phyloP scores from a whole-genome alignment of 345 rosid genomes.

The Cardiospermum halicacabum region DNA sequence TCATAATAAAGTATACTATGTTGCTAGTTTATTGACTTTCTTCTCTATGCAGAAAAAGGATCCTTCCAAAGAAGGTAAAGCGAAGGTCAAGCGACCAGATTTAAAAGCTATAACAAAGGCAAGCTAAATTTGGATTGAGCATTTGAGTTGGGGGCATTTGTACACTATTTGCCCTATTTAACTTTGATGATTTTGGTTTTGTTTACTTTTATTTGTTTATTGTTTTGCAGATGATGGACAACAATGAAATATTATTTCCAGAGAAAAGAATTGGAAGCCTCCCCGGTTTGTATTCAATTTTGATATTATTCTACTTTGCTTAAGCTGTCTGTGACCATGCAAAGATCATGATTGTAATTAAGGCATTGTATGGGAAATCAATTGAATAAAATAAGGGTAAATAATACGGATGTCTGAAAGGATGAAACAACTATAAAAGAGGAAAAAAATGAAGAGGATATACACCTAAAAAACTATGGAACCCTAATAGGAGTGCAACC shows the following conservation, averaged over 20 bases:
- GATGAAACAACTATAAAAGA: too few relatives aligned
- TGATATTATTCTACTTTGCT: background rate
- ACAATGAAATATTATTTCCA: slow-evolving; percentile 41
- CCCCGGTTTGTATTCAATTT: slow-evolving; percentile 50
- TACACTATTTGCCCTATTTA: background rate
- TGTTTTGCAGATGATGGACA: slow-evolving; percentile 48
- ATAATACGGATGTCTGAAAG: too few relatives aligned
- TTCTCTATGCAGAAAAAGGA: slow-evolving; percentile 32
- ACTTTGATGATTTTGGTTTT: background rate
- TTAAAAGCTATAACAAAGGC: slow-evolving; percentile 77
- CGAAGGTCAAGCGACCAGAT: slow-evolving; percentile 65
- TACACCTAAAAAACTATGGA: too few relatives aligned
- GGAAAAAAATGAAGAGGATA: too few relatives aligned
- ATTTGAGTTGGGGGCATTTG: background rate
- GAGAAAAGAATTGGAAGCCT: slow-evolving; percentile 61
- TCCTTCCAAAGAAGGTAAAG: slow-evolving; percentile 27
- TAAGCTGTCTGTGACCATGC: background rate
- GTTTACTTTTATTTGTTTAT: too few relatives aligned
- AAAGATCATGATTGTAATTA: too few relatives aligned
- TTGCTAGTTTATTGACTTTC: background rate
- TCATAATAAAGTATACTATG: too few relatives aligned
- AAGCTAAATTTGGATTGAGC: slow-evolving; percentile 23
- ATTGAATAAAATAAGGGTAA: background rate
- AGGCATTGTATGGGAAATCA: too few relatives aligned
- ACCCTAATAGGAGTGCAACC: too few relatives aligned